Base-by-base conservation (phyloP, 163 green algal genomes). In the Picocystis sp. region DNA sequence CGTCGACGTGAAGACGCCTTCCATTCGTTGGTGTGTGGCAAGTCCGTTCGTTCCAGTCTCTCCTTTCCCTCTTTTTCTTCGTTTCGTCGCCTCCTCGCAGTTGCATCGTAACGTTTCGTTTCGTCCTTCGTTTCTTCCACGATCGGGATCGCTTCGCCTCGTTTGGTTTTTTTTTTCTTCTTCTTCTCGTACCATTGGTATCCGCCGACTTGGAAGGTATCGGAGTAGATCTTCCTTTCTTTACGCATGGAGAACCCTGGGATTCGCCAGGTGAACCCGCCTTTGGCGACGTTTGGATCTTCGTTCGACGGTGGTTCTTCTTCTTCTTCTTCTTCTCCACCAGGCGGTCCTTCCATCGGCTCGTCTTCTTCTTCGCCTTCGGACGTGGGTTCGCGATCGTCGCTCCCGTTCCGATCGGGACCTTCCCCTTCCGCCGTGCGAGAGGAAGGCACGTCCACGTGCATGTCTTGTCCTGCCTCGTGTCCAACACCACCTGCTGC, bases 161-260 rank as follows among this genome's bases (percentile, higher is more conserved):
- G 47, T 24, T n/a, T 35, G 22, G 8, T 25, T 6, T 38, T 38
- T 8, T 13, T 44, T 23, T 13, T 5, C 11, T 29, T 22, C 17
- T 23, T n/a, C 22, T 15, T 44, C 33, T 60, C 61, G 42, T 43
- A 70, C 66, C 67, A 76, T 19, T 62, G 54, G 62, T 67, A 66
- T 8, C 68, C 61, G 1, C 63, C 68, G 29, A 76, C 52, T 11
- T 35, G 34, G 33, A 77, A 77, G 9, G 33, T 8, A 10, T 69
- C 57, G 10, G 56, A 71, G 49, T 77, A 76, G 11, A 60, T 25
- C 51, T 77, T 76, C 22, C 43, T 50, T 5, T 66, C 61, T 11
- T 23, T 33, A 3, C 69, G 51, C 23, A 58, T 50, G 13, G 49
- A 57, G 12, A 69, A 76, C 8, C 61, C 56, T 25, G 63, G 52